Evolutionary conservation across 1,284 basidiomycete genomes (phyloP), one percentile per base, ranked within the genome.

Genomic region (Boletellus deceptivus): DNA sequence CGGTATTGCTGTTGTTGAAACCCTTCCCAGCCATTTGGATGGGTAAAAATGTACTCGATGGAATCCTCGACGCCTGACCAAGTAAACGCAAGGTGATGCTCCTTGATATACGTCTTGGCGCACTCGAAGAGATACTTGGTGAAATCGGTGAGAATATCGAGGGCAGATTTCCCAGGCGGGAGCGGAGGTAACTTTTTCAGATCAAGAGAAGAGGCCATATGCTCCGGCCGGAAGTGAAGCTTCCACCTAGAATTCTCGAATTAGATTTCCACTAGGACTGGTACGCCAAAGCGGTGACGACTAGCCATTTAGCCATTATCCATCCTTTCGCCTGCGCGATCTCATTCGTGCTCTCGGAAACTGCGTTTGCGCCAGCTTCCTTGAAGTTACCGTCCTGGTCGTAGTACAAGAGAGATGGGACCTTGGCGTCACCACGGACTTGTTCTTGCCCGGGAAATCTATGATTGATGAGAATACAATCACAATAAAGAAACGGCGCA

Each of bases 151-250:
- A 78, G 73, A 25, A 82, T 68, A 3, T 76, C 70, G 0, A 73
- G 54, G 0, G 70, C 70, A 2, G 65, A 64, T 61, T 77, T 80
- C 29, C 70, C 65, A 3, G 52, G 53, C 0, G 79, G 79, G 0
- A 82, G 67, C 2, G 72, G 68, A 0, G 71, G 75, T 6, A 78
- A 62, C 6, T 65, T 48, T 6, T 29, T 8, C 27, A 29, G 27
- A 29, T 54, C 20, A 43, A 53, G 42, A 17, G 43, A 33, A 5
- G 49, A 53, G 47, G 48, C 56, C 49, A 70, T 55, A 13, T 66
- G 61, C 6, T 49, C 46, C 1, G 75, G 74, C 1, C 73, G 27
- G 27, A 29, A 10, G 9, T 29, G 27, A 29, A 29, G 27, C 9
- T 10, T 29, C 27, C 27, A 29, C 27, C 27, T 29, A 29, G 11